phyloP scores from a whole-genome alignment of 441 rosid genomes.

The Eugenia klotzschiana region DNA sequence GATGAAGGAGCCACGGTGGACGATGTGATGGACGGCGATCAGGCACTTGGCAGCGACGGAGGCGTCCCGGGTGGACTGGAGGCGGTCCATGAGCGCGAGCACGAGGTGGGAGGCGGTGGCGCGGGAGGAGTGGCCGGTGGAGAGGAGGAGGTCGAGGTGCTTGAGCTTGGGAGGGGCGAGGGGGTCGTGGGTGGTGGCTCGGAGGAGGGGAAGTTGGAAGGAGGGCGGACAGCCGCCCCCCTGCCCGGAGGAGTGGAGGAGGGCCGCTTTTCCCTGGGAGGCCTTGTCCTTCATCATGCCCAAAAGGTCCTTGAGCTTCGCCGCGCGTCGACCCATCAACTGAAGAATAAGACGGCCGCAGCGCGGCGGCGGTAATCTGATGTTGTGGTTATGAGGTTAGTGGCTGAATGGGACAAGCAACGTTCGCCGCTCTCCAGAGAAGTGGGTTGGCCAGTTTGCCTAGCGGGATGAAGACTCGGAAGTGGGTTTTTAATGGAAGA shows the following conservation, averaged over 20 bases:
- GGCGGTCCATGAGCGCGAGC: conserved; percentile 70
- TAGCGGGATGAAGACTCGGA: background rate
- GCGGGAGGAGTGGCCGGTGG: conserved; percentile 55
- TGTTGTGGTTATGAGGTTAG: background rate
- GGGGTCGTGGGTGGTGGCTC: conserved; percentile 70
- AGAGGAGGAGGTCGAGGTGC: conserved; percentile 42
- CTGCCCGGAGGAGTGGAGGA: conserved; percentile 26
- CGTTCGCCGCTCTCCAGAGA: background rate
- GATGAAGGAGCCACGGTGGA: conserved; percentile 61
- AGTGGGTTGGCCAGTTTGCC: background rate
- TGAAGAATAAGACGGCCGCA: background rate
- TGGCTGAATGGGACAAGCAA: too few relatives aligned
- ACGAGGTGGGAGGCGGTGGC: conserved; percentile 53
- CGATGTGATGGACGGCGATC: conserved; percentile 42
- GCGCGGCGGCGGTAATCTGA: background rate
- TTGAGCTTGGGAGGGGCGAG: conserved; percentile 36
- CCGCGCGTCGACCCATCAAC: conserved; percentile 27
- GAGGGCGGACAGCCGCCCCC: conserved; percentile 1
- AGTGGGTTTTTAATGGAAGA: background rate
- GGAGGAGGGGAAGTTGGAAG: conserved; percentile 44
- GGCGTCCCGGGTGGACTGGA: conserved; percentile 57
- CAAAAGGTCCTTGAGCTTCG: conserved; percentile 36
- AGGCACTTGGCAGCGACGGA: conserved; percentile 71
- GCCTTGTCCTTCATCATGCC: conserved; percentile 65
- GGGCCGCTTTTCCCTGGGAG: conserved; percentile 68